Evolutionary conservation across 2,329 filamentous ascomycete genomes (phyloP).

Genomic region (Pyrenochaeta sp.): DNA sequence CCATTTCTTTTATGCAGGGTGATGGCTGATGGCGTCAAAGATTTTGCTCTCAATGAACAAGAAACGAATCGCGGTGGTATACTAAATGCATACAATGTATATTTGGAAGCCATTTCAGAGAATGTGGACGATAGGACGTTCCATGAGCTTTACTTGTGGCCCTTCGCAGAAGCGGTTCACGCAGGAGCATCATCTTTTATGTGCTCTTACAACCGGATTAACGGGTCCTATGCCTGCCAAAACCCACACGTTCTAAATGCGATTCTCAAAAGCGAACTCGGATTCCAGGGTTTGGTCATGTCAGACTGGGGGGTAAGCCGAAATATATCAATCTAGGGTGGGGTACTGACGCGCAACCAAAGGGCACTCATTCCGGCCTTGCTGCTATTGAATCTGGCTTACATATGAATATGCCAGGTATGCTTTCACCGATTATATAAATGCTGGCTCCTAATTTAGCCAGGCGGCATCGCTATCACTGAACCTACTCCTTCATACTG

Average conservation of each 20-base stretch:
- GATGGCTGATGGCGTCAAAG: conserved; percentile 41
- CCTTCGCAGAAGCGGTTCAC: conserved; percentile 66
- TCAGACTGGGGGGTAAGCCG: neutral
- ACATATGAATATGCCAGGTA: conserved; percentile 56
- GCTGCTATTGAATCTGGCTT: conserved; percentile 56
- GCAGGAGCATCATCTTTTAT: conserved; percentile 67
- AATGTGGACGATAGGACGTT: conserved; percentile 71
- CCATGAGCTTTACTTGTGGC: conserved; percentile 72
- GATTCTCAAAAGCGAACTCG: conserved; percentile 59
- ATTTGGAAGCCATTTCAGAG: conserved; percentile 65
- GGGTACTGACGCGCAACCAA: conserved; percentile 55
- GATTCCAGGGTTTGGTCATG: conserved; percentile 54
- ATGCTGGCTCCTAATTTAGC: no score
- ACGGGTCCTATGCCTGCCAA: conserved; percentile 43
- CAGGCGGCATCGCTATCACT: no score
- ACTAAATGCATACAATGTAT: no score
- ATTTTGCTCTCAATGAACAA: no score
- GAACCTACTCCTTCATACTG: no score
- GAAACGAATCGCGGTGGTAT: no score
- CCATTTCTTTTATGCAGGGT: neutral
- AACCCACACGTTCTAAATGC: conserved; percentile 56
- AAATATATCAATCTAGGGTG: conserved; percentile 7
- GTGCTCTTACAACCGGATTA: conserved; percentile 58
- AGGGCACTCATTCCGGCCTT: conserved; percentile 55
- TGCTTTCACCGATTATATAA: no score